These are phyloP conservation scores for Fusarium pininemorale DNA, from an alignment of 2,329 filamentous ascomycete species.

Conservation along the genomic window DNA sequence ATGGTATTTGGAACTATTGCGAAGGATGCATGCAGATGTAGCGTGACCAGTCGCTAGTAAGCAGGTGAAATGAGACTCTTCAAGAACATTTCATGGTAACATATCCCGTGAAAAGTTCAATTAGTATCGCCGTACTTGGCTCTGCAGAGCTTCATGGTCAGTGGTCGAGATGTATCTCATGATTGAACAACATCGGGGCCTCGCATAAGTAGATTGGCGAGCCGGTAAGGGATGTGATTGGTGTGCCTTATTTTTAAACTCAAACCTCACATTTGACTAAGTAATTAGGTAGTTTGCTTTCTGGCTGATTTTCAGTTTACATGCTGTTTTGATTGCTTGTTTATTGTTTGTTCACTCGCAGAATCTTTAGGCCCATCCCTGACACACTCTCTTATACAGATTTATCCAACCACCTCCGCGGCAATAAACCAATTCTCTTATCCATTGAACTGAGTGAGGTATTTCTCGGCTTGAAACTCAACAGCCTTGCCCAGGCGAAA, in stretches of 20 bases:
- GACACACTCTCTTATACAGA: not conserved
- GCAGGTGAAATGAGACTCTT: not conserved
- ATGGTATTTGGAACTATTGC: not conserved
- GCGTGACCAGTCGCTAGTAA: not conserved
- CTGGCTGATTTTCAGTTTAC: not conserved
- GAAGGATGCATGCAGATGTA: not conserved
- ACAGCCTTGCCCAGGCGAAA: slow-evolving; percentile 1
- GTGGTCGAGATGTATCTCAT: not conserved
- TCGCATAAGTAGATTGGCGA: slow-evolving; percentile 9
- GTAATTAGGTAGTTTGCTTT: not conserved
- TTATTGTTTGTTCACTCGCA: not conserved
- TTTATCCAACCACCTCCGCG: not conserved
- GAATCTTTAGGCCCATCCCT: not conserved
- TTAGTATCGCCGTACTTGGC: not conserved
- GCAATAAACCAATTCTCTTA: slow-evolving; percentile 4
- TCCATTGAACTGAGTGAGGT: slow-evolving; percentile 14
- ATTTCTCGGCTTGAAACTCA: slow-evolving; percentile 20
- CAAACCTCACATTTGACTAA: not conserved
- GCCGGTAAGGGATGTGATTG: not conserved
- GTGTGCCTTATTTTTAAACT: not conserved
- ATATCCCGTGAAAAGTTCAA: not conserved
- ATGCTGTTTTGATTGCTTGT: not conserved
- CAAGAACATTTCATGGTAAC: not conserved
- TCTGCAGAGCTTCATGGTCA: not conserved
- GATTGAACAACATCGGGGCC: not conserved